These are phyloP conservation scores for Pleurozium schreberi DNA, from an alignment of 225 moss, liverwort and hornwort genomes.

Conservation along the genomic window DNA sequence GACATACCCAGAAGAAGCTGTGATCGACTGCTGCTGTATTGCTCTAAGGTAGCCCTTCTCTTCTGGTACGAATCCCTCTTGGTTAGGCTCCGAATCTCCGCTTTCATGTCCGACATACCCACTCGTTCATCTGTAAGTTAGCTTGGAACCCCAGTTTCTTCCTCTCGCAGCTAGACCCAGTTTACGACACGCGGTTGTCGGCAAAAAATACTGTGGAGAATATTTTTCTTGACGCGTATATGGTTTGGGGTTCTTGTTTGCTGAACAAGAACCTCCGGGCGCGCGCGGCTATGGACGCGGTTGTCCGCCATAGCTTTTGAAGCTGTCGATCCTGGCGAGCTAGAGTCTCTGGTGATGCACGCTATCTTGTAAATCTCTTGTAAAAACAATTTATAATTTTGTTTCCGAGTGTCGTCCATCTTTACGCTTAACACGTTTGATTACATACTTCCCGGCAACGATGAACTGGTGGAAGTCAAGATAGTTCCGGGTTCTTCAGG, in stretches of 20 bases:
- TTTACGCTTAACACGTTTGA: no score
- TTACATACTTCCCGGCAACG: neutral
- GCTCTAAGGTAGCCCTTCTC: neutral
- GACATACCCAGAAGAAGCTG: neutral
- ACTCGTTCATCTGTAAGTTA: no score
- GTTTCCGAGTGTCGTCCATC: neutral
- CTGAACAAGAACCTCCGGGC: no score
- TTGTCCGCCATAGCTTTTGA: neutral
- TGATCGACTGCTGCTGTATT: neutral
- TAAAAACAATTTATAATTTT: neutral
- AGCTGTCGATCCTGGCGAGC: neutral
- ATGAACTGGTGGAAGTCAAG: neutral
- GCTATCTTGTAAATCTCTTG: neutral
- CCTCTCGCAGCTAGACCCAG: neutral
- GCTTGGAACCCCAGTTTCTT: neutral
- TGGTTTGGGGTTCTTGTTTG: neutral
- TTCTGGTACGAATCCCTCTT: neutral
- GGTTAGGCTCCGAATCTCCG: neutral
- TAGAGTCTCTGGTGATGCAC: neutral
- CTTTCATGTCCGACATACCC: neutral
- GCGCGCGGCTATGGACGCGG: neutral
- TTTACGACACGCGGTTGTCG: neutral
- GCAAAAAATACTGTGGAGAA: neutral
- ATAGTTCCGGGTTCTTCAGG: neutral
- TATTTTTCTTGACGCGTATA: neutral